phyloP scores from a whole-genome alignment of 2,329 filamentous ascomycete species.

The Neocatenulostroma microsporum region DNA sequence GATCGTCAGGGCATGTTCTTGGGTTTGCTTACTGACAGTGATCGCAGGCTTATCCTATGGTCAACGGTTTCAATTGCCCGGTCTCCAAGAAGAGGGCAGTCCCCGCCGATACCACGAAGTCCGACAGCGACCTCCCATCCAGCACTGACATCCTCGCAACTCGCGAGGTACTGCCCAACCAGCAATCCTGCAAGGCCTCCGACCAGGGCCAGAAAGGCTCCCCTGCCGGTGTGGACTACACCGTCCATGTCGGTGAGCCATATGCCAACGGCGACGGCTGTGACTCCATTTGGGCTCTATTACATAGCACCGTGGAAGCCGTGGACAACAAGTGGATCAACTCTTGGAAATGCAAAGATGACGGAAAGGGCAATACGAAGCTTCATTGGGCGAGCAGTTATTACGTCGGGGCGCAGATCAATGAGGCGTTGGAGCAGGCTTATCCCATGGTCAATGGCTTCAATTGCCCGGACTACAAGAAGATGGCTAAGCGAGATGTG shows the following conservation, averaged over 20 bases:
- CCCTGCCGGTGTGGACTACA: background rate
- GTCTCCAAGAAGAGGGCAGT: background rate
- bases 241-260: background rate
- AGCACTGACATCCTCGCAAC: background rate
- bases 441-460: no score
- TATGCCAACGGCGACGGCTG: background rate
- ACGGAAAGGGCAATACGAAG: background rate
- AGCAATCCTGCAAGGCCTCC: background rate
- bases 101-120: background rate
- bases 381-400: no score
- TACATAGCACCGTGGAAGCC: background rate
- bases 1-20: no score
- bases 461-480: no score
- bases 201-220: no score
- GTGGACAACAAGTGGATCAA: background rate
- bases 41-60: background rate
- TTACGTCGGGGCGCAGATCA: no score
- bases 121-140: background rate
- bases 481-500: no score
- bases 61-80: background rate
- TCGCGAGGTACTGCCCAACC: background rate
- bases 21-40: no score
- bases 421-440: no score
- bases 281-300: background rate
- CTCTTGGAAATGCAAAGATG: background rate